Evolutionary conservation across 495 filamentous ascomycete species (phyloP).

Genomic region (Sordaria brevicollis): DNA sequence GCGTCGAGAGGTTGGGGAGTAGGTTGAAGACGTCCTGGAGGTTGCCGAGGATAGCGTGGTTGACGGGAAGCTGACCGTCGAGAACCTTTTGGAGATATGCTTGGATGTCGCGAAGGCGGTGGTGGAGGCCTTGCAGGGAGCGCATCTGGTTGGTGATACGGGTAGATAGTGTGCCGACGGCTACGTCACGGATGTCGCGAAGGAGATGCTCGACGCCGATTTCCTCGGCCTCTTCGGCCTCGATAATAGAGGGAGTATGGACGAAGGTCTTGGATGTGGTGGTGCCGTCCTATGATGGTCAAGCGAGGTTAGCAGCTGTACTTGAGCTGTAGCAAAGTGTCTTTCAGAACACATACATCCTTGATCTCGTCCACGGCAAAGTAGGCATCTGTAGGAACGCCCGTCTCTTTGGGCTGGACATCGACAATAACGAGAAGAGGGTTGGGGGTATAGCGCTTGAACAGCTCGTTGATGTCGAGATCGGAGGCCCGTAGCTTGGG

Average conservation of each 20-base stretch:
- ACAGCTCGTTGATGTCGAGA: constrained; percentile 98
- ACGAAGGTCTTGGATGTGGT: constrained; percentile 97
- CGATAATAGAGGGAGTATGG: constrained; percentile 97
- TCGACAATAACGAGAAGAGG: constrained; percentile 96
- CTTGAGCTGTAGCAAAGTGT: neutral
- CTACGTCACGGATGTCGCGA: constrained; percentile 95
- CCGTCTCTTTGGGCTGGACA: constrained; percentile 95
- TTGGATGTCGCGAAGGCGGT: constrained; percentile 90
- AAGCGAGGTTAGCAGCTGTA: neutral
- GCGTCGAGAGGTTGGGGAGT: constrained; percentile 88
- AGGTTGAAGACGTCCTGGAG: constrained; percentile 99
- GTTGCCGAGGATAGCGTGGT: constrained; percentile 94
- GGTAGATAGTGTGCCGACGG: constrained; percentile 95
- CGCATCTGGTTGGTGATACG: constrained; percentile 96
- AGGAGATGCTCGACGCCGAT: constrained; percentile 97
- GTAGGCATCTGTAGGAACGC: constrained; percentile 96
- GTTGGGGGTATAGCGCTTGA: constrained; percentile 97
- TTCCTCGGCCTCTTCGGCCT: constrained; percentile 97
- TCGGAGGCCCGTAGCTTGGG: constrained; percentile 95
- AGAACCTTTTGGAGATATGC: constrained; percentile 93
- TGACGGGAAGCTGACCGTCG: constrained; percentile 82
- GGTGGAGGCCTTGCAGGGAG: constrained; percentile 90
- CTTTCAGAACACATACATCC: constrained; percentile 59
- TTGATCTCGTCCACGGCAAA: constrained; percentile 99
- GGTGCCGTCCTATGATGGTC: constrained; percentile 71